A percentile compares a stretch with the other conserved stretches of the same genome.
Evolutionary conservation across 1,284 basidiomycete species (phyloP).

Genomic region (Cryptococcus hybrid): DNA sequence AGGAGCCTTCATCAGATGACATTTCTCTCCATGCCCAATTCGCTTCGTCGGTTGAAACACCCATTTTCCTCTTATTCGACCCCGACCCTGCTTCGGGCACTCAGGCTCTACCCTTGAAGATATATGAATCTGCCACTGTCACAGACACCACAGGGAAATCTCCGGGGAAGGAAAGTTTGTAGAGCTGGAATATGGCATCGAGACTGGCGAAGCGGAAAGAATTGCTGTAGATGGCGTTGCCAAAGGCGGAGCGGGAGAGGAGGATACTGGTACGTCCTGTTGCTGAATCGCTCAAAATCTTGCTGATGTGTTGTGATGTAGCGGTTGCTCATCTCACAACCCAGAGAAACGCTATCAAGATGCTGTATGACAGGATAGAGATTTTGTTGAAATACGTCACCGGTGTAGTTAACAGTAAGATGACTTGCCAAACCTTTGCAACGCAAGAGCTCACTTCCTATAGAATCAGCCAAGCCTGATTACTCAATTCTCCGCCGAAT

Average conservation of each 20-base stretch:
- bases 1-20: slow-evolving; percentile 67
- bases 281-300: neutral
- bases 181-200: slow-evolving; percentile 68
- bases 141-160: slow-evolving; percentile 58
- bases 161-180: slow-evolving; percentile 70
- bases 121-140: slow-evolving; percentile 61
- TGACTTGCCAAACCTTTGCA: neutral
- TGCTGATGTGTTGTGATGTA: slow-evolving; percentile 41
- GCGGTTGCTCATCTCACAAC: slow-evolving; percentile 86
- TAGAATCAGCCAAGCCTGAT: slow-evolving; percentile 68
- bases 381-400: slow-evolving; percentile 79
- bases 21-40: slow-evolving; percentile 79
- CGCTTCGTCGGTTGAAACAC: slow-evolving; percentile 54
- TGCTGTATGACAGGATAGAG: slow-evolving; percentile 87
- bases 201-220: slow-evolving; percentile 96
- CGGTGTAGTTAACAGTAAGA: slow-evolving; percentile 67
- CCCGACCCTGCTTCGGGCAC: slow-evolving; percentile 30
- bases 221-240: slow-evolving; percentile 97
- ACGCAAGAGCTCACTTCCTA: neutral
- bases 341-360: slow-evolving; percentile 90
- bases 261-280: slow-evolving; percentile 51
- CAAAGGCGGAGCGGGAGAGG: slow-evolving; percentile 64
- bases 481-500: slow-evolving; percentile 79
- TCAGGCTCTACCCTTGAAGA: slow-evolving; percentile 75
- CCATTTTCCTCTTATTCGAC: slow-evolving; percentile 54